These are phyloP conservation scores for Candida qinlingensis DNA, from an alignment of 805 yeast genomes.

Conservation along the genomic window DNA sequence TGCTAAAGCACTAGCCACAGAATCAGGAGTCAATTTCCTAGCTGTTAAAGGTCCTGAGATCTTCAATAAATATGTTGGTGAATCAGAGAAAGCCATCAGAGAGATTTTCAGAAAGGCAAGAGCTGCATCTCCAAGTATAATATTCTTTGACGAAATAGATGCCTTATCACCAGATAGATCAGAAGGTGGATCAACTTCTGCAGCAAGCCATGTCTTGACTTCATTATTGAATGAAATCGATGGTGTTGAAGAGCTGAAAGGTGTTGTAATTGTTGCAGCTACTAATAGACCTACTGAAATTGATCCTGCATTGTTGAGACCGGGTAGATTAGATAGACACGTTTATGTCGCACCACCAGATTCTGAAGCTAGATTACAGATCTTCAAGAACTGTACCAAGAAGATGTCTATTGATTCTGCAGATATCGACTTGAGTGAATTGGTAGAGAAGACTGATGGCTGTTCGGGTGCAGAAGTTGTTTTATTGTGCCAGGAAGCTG, in stretches of 20 bases:
- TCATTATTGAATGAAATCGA: constrained; percentile 92
- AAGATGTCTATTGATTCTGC: constrained; percentile 51
- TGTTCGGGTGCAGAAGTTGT: constrained; percentile 97
- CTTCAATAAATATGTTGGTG: constrained; percentile 93
- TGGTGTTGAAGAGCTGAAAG: constrained; percentile 92
- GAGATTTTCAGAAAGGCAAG: constrained; percentile 91
- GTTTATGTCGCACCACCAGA: constrained; percentile 94
- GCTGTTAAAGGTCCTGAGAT: constrained; percentile 98
- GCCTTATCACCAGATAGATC: constrained; percentile 81
- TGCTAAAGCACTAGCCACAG: constrained; percentile 94
- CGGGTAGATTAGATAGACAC: constrained; percentile 93
- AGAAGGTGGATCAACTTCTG: constrained; percentile 52
- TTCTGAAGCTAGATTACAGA: constrained; percentile 69
- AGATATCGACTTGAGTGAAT: constrained; percentile 41
- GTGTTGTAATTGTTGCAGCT: constrained; percentile 93
- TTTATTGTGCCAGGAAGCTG: constrained; percentile 90
- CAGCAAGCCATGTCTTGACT: constrained; percentile 81
- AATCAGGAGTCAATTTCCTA: constrained; percentile 86
- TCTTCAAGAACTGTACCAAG: constrained; percentile 61
- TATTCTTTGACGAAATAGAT: constrained; percentile 95
- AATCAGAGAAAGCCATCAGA: constrained; percentile 87
- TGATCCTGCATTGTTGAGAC: constrained; percentile 89
- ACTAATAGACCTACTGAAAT: constrained; percentile 93
- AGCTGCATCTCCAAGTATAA: constrained; percentile 91
- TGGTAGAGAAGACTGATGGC: constrained; percentile 73